Evolutionary conservation across 805 yeast genomes (phyloP).

Genomic region (Candida ponderosae): DNA sequence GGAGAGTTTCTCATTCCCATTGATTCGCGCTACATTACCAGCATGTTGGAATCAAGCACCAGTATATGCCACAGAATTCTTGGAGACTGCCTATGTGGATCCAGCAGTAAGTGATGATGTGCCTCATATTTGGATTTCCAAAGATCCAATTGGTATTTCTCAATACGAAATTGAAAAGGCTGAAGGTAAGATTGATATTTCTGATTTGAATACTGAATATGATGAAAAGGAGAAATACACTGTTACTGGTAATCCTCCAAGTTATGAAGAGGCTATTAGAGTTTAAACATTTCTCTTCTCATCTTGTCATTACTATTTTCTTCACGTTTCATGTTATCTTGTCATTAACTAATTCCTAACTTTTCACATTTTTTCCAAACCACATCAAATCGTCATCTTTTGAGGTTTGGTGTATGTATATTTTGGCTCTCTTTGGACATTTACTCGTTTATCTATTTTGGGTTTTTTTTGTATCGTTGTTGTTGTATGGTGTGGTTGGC

Average conservation of each 20-base stretch:
- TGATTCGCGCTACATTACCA: slow-evolving; percentile 33
- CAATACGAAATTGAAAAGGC: slow-evolving; percentile 50
- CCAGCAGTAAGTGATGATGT: slow-evolving; percentile 49
- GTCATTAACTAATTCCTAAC: too few relatives aligned
- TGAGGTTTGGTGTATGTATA: too few relatives aligned
- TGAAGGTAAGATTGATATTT: slow-evolving; percentile 44
- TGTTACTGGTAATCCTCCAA: slow-evolving; percentile 64
- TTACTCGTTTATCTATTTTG: too few relatives aligned
- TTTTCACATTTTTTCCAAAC: too few relatives aligned
- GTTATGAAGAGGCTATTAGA: slow-evolving; percentile 37
- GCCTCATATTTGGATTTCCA: slow-evolving; percentile 66
- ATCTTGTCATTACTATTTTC: not conserved
- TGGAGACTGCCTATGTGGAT: slow-evolving; percentile 36
- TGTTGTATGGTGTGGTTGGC: too few relatives aligned
- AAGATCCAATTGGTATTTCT: slow-evolving; percentile 61
- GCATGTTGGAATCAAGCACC: slow-evolving; percentile 23
- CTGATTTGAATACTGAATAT: slow-evolving; percentile 48
- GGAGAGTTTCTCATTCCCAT: slow-evolving; percentile 35
- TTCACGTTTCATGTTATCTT: too few relatives aligned
- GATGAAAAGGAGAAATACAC: slow-evolving; percentile 49
- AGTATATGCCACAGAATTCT: slow-evolving; percentile 22
- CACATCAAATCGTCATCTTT: too few relatives aligned
- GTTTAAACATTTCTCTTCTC: not conserved
- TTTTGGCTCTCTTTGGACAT: too few relatives aligned
- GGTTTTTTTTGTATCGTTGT: too few relatives aligned